These are phyloP conservation scores for Boletellus ananas DNA, from an alignment of 768 basidiomycete genomes.

Conservation along the genomic window DNA sequence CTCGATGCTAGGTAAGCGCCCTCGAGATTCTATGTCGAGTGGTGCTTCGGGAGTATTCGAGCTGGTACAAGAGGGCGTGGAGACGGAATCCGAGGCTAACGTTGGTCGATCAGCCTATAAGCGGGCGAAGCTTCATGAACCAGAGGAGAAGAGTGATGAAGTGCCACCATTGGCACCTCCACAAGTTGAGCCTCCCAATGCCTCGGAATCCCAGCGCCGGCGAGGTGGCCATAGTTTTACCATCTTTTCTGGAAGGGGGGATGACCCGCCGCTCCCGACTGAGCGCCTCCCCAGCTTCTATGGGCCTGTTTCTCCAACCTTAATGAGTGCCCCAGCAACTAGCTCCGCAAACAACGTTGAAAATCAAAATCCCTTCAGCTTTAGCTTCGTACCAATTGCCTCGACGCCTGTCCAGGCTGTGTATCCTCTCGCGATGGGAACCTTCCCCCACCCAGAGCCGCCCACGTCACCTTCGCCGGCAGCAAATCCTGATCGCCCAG, in stretches of 20 bases:
- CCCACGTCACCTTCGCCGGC: conserved; percentile 34
- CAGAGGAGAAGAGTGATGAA: conserved; percentile 24
- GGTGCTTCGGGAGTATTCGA: conserved; percentile 41
- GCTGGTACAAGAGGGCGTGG: conserved; percentile 38
- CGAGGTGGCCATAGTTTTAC: conserved; percentile 42
- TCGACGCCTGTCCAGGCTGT: conserved; percentile 47
- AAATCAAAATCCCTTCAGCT: conserved; percentile 53
- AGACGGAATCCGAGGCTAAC: conserved; percentile 36
- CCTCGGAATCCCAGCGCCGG: conserved; percentile 11
- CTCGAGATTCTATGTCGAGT: conserved; percentile 48
- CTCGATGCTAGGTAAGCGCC: conserved; percentile 62
- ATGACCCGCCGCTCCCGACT: conserved; percentile 49
- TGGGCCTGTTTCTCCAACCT: conserved; percentile 39
- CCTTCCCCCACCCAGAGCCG: conserved; percentile 33
- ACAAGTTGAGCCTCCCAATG: conserved; percentile 16
- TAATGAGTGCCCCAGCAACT: conserved; percentile 34
- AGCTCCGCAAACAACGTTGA: conserved; percentile 49
- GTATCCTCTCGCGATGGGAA: conserved; percentile 38
- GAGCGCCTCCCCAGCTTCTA: conserved; percentile 53
- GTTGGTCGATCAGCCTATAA: conserved; percentile 51
- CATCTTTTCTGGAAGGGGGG: conserved; percentile 42
- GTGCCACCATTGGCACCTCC: conserved; percentile 7
- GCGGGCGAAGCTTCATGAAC: conserved; percentile 38
- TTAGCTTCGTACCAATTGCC: conserved; percentile 48
- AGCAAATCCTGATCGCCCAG: conserved; percentile 30